A percentile compares a stretch with the other conserved stretches of the same genome.
Conservation (phyloP, 495 filamentous ascomycete species). For the Cenococcum geophilum region DNA sequence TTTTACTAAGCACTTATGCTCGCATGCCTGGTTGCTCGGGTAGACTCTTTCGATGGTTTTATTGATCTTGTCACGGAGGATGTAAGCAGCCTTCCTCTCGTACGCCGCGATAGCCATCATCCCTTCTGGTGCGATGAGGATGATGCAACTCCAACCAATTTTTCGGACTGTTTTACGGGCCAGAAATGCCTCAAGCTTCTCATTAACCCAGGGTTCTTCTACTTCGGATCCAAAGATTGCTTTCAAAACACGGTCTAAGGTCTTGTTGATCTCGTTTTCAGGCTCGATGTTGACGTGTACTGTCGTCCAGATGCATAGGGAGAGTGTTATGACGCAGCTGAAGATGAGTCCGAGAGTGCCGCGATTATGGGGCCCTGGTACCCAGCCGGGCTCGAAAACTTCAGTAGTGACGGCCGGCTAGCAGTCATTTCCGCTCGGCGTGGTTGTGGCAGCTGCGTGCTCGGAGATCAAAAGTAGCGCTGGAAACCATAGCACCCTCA, state of each 20-base stretch:
- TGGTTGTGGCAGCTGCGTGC: no score
- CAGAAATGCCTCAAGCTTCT: neutral
- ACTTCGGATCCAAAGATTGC: neutral
- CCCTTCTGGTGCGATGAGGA: neutral
- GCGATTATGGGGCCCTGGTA: neutral
- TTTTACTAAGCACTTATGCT: no score
- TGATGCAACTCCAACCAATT: neutral
- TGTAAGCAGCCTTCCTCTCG: no score
- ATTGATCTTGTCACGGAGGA: no score
- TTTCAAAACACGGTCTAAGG: conserved; percentile 3
- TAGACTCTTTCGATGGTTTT: no score
- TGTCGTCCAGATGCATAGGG: conserved; percentile 12
- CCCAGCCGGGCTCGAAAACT: no score
- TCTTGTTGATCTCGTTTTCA: conserved; percentile 4
- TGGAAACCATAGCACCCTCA: no score
- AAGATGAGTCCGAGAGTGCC: conserved; percentile 10
- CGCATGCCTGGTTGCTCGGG: no score
- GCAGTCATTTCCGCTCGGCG: no score
- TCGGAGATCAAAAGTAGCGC: no score
- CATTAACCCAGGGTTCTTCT: neutral
- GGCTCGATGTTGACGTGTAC: conserved; percentile 11
- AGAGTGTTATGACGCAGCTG: conserved; percentile 9
- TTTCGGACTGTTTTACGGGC: neutral
- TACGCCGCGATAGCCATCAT: no score
- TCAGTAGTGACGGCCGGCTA: no score